Evolutionary conservation across 1,284 basidiomycete species (phyloP).

Genomic region (Dichomitus squalens): DNA sequence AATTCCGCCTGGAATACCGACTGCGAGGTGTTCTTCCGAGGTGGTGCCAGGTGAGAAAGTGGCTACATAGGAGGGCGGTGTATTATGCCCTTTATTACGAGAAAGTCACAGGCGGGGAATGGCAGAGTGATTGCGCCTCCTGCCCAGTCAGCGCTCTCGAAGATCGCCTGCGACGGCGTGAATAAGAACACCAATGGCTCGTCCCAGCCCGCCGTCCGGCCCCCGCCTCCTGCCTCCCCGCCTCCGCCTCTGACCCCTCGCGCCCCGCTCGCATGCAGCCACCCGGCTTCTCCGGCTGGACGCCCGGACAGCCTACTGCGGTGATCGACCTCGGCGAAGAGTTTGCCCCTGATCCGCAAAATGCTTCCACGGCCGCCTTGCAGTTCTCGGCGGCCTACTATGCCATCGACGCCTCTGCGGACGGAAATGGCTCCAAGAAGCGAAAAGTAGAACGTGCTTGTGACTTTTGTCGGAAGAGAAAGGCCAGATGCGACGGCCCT

Average conservation of each 20-base stretch:
- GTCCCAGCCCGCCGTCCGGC: slow-evolving; percentile 16
- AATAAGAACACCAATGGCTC: slow-evolving; percentile 24
- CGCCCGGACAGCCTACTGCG: slow-evolving; percentile 25
- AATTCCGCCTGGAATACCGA: slow-evolving; percentile 1
- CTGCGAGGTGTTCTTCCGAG: slow-evolving; percentile 1
- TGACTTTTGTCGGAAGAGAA: slow-evolving; percentile 66
- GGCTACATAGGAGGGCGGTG: slow-evolving; percentile 2
- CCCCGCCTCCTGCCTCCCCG: slow-evolving; percentile 5
- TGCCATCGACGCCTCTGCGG: slow-evolving; percentile 26
- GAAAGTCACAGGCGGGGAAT: slow-evolving; percentile 20
- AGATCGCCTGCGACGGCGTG: slow-evolving; percentile 11
- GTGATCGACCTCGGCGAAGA: slow-evolving; percentile 30
- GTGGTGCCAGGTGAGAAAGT: slow-evolving; percentile 13
- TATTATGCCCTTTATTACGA: slow-evolving; percentile 7
- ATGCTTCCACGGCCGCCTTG: slow-evolving; percentile 21
- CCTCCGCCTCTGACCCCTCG: neutral
- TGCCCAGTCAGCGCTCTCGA: slow-evolving; percentile 18
- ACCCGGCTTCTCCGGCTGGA: slow-evolving; percentile 18
- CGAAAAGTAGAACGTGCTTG: slow-evolving; percentile 71
- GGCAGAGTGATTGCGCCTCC: slow-evolving; percentile 25
- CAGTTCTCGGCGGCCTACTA: slow-evolving; percentile 27
- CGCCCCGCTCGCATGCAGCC: slow-evolving; percentile 21
- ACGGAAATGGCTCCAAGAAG: slow-evolving; percentile 41
- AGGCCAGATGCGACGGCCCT: slow-evolving; percentile 73
- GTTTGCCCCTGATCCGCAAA: slow-evolving; percentile 22